Evolutionary conservation across 164 flowering plant species (phyloP), one percentile per base, ranked within the genome.

Genomic region (Stephania japonica): DNA sequence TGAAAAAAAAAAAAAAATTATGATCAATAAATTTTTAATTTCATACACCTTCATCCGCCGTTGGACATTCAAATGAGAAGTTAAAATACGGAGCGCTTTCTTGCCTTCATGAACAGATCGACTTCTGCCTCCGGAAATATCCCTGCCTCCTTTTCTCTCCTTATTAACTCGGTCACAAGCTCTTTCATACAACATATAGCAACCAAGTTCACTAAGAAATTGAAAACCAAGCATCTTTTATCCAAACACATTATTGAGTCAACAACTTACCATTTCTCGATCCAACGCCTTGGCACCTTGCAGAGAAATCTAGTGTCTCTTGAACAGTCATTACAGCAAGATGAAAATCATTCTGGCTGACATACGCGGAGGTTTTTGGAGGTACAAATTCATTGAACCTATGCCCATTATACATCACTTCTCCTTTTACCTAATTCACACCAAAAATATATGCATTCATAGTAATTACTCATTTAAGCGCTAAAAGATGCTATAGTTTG

Each of bases 81-180:
- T 32, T 32, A 44, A 44, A 44, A 4, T 16, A 53, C 2, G 61
- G 19, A 47, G 11, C 2, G 14, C 18, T 13, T 63, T 44, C 9
- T 77, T 75, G 90, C 98, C 97, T 94, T 94, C 99, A 95, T 95
- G 84, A 85, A 95, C 64, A 93, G 90, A 82, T 93, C 99, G 3
- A 95, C 77, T 79, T 93, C 98, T 24, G 96, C 85, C 38, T 93
- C 97, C 0, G 98, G 98, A 66, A 82, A 82, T 27, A 93, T 87
- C 6, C 93, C 92, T 2, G 87, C 88, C 11, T 83, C 90, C 71
- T 86, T 93, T 77, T 95, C 99, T 74, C 98, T 86, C 77, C 89
- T 91, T 43, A 90, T 89, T 53, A 95, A 88, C 83, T 95, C 99
- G n/a, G 75, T 71, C 42, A 95, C 66, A 38, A 95, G 87, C 2